Percentiles rank a stretch among this genome's conserved stretches.
Evolutionary conservation across 2,329 filamentous ascomycete species (phyloP).

Genomic region (Cladosporium sp.): DNA sequence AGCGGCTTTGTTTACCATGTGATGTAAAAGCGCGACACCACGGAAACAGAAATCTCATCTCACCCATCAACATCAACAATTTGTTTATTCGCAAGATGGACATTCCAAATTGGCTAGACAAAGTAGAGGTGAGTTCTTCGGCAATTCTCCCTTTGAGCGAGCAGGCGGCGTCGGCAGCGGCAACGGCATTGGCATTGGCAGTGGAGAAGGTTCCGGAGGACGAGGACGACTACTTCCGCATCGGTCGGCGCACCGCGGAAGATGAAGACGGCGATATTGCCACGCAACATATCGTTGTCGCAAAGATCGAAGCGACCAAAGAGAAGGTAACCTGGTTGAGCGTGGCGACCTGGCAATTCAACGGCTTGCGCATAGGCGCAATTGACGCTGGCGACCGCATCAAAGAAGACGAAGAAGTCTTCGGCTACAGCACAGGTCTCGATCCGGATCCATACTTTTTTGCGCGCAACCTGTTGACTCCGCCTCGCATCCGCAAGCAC

Average conservation of each 20-base stretch:
- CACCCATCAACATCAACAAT: neutral
- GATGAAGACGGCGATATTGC: neutral
- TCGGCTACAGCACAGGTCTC: neutral
- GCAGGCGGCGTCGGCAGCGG: neutral
- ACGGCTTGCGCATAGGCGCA: constrained; percentile 6
- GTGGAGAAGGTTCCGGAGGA: neutral
- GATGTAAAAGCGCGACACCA: too few relatives aligned
- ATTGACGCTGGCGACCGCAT: neutral
- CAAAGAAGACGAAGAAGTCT: neutral
- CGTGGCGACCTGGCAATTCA: constrained; percentile 8
- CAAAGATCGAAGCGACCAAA: neutral
- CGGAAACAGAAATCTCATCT: neutral
- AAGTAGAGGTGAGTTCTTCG: neutral
- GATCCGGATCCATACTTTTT: constrained; percentile 10
- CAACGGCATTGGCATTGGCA: neutral
- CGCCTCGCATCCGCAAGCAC: neutral
- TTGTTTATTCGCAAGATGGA: neutral
- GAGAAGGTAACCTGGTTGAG: neutral
- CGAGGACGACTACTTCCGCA: neutral
- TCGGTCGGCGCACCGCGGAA: constrained; percentile 5
- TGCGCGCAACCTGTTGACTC: neutral
- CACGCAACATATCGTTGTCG: constrained; percentile 6
- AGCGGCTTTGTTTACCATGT: neutral
- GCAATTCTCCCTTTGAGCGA: neutral
- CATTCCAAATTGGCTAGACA: neutral